Percentiles rank a stretch among this genome's conserved stretches.
Evolutionary conservation across 129 eudicot genomes (phyloP).

Genomic region (Chrysanthemum seticuspe): DNA sequence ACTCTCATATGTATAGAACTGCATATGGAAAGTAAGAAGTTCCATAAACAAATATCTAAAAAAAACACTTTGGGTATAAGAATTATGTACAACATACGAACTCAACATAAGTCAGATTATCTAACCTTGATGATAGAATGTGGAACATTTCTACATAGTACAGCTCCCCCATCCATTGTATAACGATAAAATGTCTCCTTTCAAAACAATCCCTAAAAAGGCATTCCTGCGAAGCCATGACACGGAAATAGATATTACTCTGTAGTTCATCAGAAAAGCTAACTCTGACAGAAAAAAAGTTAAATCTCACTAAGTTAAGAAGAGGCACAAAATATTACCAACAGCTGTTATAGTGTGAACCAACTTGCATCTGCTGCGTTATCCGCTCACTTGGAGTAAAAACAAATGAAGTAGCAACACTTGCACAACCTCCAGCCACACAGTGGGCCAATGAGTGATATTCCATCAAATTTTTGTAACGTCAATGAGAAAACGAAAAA

Average conservation of each 20-base stretch:
- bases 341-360: conserved; percentile 74
- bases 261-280: background rate
- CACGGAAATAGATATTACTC: background rate
- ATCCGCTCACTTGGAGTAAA: conserved; percentile 96
- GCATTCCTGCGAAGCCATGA: conserved; percentile 60
- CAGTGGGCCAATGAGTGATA: conserved; percentile 87
- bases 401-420: conserved; percentile 90
- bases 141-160: conserved; percentile 93
- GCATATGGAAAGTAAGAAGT: conserved; percentile 17
- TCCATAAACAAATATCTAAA: background rate
- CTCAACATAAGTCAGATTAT: background rate
- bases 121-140: conserved; percentile 91
- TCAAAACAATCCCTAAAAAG: conserved; percentile 34
- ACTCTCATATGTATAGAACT: conserved; percentile 98
- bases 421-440: conserved; percentile 92
- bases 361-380: conserved; percentile 99
- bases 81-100: background rate
- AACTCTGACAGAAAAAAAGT: background rate
- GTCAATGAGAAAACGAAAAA: background rate
- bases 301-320: background rate
- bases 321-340: conserved; percentile 53
- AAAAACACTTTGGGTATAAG: conserved; percentile 3
- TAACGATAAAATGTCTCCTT: conserved; percentile 74
- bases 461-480: conserved; percentile 62
- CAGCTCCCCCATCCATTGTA: conserved; percentile 99